Evolutionary conservation across 1,284 basidiomycete genomes (phyloP).

Genomic region (Cutaneotrichosporon dermatis): DNA sequence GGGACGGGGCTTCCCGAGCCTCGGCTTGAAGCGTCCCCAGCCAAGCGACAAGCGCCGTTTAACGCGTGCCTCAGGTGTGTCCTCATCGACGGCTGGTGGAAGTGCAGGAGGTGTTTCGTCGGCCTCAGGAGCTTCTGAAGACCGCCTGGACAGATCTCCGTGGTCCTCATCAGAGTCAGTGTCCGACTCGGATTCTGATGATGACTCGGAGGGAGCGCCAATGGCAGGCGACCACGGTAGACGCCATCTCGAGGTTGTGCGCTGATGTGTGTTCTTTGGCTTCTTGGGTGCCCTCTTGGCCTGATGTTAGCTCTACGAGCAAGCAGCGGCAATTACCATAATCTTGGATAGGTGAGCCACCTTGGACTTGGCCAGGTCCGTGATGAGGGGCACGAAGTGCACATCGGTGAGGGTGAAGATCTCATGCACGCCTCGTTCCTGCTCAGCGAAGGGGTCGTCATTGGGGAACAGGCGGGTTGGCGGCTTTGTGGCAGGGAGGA

Average conservation of each 20-base stretch:
- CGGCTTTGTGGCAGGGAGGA: conserved; percentile 30
- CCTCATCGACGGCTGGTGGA: not conserved
- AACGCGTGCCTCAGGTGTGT: conserved; percentile 12
- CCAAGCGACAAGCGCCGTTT: conserved; percentile 27
- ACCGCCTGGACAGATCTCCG: conserved; percentile 1
- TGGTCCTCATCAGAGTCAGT: conserved; percentile 1
- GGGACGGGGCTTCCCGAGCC: conserved; percentile 15
- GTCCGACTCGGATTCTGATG: conserved; percentile 10
- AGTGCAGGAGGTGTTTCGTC: conserved; percentile 28
- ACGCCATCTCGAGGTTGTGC: conserved; percentile 14
- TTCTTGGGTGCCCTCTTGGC: conserved; percentile 21
- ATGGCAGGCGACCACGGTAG: conserved; percentile 9
- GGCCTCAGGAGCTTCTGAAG: conserved; percentile 27
- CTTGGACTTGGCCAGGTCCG: conserved; percentile 23
- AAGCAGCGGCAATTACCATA: conserved; percentile 14
- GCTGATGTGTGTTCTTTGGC: conserved; percentile 1
- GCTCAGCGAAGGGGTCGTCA: conserved; percentile 11
- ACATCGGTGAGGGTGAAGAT: conserved; percentile 35
- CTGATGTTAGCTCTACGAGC: conserved; percentile 1
- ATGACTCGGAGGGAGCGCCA: not conserved
- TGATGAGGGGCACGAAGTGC: conserved; percentile 37
- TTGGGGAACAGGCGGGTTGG: conserved; percentile 32
- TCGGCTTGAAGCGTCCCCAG: conserved; percentile 34
- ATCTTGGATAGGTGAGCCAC: conserved; percentile 22
- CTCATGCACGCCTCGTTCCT: conserved; percentile 21